Conservation (phyloP, 2,329 filamentous ascomycete genomes). For the Arthroderma sp. region DNA sequence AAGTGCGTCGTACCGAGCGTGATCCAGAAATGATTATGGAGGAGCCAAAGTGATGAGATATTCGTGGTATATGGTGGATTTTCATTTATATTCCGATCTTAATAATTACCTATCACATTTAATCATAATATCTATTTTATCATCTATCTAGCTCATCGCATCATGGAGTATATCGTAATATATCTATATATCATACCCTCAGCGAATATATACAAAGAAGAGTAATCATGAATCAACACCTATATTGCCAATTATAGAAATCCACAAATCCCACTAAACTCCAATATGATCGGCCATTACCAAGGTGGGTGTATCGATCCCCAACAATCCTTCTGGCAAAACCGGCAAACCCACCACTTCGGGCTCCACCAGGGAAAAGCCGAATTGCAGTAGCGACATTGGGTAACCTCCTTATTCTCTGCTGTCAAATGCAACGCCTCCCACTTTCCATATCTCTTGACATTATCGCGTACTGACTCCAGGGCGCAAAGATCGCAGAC, state of each 20-base stretch:
- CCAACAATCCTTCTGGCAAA: neutral
- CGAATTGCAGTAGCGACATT: neutral
- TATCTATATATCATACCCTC: neutral
- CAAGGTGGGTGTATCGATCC: neutral
- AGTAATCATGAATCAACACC: too few relatives aligned
- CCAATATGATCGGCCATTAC: neutral
- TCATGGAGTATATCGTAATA: neutral
- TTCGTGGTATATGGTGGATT: neutral
- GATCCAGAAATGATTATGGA: neutral
- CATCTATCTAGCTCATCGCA: neutral
- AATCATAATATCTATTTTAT: neutral
- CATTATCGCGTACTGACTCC: too few relatives aligned
- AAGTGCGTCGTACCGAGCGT: neutral
- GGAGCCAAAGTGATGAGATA: neutral
- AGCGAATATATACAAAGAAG: neutral
- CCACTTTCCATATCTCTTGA: neutral
- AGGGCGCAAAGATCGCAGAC: too few relatives aligned
- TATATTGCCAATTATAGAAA: neutral
- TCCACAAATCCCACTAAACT: neutral
- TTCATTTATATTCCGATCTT: neutral
- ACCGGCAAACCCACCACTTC: conserved; percentile 1
- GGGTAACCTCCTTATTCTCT: neutral
- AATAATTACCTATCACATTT: neutral
- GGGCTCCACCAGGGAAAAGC: neutral
- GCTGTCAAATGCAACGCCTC: neutral